Conservation (phyloP, 306 rosid species). For the Erythrophleum fordii region DNA sequence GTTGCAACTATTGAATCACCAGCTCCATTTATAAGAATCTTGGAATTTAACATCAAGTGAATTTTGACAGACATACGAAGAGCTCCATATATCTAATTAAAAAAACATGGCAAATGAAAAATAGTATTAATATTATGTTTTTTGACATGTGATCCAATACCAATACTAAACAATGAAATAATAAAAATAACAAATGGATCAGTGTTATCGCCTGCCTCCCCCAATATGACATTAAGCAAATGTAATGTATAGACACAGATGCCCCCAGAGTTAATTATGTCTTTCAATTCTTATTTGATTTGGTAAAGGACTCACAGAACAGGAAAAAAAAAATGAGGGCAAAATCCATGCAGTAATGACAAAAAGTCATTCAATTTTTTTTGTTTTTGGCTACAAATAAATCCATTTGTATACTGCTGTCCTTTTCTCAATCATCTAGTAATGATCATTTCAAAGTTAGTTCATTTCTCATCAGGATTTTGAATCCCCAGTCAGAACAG, state of each 20-base stretch:
- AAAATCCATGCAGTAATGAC: no score
- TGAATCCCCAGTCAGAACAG: background rate
- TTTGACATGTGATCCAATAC: background rate
- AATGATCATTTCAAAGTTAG: background rate
- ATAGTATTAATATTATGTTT: background rate
- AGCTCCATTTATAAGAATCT: conserved; percentile 80
- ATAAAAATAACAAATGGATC: background rate
- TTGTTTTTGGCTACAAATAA: no score
- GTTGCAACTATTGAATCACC: conserved; percentile 79
- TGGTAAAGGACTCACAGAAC: background rate
- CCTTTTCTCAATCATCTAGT: background rate
- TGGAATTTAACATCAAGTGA: conserved; percentile 88
- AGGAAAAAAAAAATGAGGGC: no score
- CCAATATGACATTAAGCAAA: background rate
- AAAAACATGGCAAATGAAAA: background rate
- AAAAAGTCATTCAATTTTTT: no score
- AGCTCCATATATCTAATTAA: conserved; percentile 90
- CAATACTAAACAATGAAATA: conserved; percentile 7
- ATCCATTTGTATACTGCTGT: no score
- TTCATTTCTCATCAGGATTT: background rate
- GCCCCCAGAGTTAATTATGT: background rate
- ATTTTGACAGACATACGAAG: conserved; percentile 97
- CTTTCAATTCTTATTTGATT: background rate
- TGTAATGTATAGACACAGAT: no score
- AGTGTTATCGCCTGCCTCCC: background rate